phyloP scores from a whole-genome alignment of 202 grass and related monocot species.

The Setaria italica region DNA sequence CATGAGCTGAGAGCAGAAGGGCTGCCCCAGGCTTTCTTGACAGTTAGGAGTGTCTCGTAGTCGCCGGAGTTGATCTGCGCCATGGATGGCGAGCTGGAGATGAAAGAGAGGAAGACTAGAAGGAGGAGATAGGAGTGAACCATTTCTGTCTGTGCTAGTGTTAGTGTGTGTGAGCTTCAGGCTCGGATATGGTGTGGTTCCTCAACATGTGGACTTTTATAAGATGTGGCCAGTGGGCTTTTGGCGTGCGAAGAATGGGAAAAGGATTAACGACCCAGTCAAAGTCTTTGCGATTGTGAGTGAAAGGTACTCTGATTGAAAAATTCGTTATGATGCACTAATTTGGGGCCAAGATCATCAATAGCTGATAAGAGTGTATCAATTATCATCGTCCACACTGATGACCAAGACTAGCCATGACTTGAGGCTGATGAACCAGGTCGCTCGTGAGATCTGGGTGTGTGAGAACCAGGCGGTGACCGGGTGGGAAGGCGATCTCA shows the following conservation, averaged over 20 bases:
- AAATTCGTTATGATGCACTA: not conserved
- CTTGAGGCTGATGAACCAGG: too few species aligned
- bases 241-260: not conserved
- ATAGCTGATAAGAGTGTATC: not conserved
- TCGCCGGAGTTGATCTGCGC: not conserved
- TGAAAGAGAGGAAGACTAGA: not conserved
- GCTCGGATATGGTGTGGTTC: not conserved
- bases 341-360: not conserved
- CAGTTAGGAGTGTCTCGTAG: not conserved
- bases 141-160: not conserved
- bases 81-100: not conserved
- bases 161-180: not conserved
- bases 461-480: too few species aligned
- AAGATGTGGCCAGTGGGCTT: not conserved
- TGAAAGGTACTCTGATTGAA: not conserved
- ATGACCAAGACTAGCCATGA: not conserved
- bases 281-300: not conserved
- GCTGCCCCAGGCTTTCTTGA: slow-evolving; percentile 60
- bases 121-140: not conserved
- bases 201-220: not conserved
- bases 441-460: too few species aligned
- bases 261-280: not conserved
- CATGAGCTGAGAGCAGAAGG: slow-evolving; percentile 52
- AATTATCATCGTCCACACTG: not conserved
- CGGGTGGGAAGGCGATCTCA: too few species aligned